Base-by-base conservation (phyloP, 345 rosid species). In the Hypericum androsaemum region DNA sequence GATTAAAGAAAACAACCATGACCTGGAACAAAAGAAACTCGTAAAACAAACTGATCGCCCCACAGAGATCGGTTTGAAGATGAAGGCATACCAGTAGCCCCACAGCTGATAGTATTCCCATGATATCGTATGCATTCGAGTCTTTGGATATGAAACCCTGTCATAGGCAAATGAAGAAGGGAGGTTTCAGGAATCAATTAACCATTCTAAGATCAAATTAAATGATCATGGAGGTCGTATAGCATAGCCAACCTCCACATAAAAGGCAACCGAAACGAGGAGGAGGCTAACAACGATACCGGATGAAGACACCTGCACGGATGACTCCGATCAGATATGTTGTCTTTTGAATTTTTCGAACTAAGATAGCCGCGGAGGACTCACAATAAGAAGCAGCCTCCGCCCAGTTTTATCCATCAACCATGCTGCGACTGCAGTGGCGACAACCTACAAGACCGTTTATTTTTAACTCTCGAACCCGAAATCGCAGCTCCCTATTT, bases 341-440 rank as follows among this genome's bases (percentile, higher is more conserved):
- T 22, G 32, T 22, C n/a, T n/a, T n/a, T n/a, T n/a, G n/a, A n/a
- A n/a, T n/a, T n/a, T n/a, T n/a, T n/a, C n/a, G n/a, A n/a, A n/a
- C n/a, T 22, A 22, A 22, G 4, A 22, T 22, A 22, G 32, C 32
- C 32, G 32, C 32, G 32, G 32, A 22, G 40, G 45, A 39, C 66
- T 60, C 46, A 61, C 71, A 52, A 56, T 66, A 38, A 66, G 65
- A 52, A 66, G 66, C 41, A 66, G 42, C 58, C 71, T 45, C 7
- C 62, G 59, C 9, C 66, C 66, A 67, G 71, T 62, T 56, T 67
- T 67, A 37, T 67, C 71, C 49, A 61, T 43, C 66, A 67, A 57
- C 71, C 66, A 67, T 8, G 65, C 52, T 37, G 63, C 41, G 54
- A 61, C 48, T 16, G 43, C 71, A 28, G 66, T 56, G 13, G 62